phyloP scores from a whole-genome alignment of 495 filamentous ascomycete species.

The Lophium mytilinum region DNA sequence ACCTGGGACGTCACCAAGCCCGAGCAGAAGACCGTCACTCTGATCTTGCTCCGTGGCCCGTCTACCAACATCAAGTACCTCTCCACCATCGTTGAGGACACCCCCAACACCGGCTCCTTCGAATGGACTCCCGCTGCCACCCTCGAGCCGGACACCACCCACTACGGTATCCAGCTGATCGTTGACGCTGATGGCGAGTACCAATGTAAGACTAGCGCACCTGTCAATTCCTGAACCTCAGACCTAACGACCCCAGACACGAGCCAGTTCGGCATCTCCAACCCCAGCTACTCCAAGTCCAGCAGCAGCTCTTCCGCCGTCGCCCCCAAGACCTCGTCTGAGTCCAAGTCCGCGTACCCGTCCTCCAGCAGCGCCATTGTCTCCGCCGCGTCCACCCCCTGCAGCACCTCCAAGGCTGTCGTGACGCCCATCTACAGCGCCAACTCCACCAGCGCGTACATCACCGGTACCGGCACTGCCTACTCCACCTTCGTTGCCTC shows the following conservation, averaged over 20 bases:
- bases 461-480: slow-evolving; percentile 15
- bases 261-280: slow-evolving; percentile 60
- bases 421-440: neutral
- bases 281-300: slow-evolving; percentile 23
- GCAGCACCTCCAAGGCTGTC: neutral
- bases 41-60: slow-evolving; percentile 57
- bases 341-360: slow-evolving; percentile 11
- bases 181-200: slow-evolving; percentile 53
- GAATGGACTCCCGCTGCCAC: slow-evolving; percentile 45
- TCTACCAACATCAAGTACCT: slow-evolving; percentile 47
- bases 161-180: slow-evolving; percentile 60
- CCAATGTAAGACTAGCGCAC: slow-evolving; percentile 39
- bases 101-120: slow-evolving; percentile 52
- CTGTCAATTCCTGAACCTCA: neutral
- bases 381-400: slow-evolving; percentile 2
- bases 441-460: slow-evolving; percentile 14
- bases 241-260: slow-evolving; percentile 29
- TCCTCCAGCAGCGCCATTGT: slow-evolving; percentile 18
- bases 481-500: slow-evolving; percentile 11
- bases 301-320: neutral
- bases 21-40: slow-evolving; percentile 40
- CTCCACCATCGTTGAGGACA: slow-evolving; percentile 46
- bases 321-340: neutral
- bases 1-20: slow-evolving; percentile 50
- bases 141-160: slow-evolving; percentile 39